Conservation (phyloP, 2,329 filamentous ascomycete genomes). For the Coleophoma crateriformis region DNA sequence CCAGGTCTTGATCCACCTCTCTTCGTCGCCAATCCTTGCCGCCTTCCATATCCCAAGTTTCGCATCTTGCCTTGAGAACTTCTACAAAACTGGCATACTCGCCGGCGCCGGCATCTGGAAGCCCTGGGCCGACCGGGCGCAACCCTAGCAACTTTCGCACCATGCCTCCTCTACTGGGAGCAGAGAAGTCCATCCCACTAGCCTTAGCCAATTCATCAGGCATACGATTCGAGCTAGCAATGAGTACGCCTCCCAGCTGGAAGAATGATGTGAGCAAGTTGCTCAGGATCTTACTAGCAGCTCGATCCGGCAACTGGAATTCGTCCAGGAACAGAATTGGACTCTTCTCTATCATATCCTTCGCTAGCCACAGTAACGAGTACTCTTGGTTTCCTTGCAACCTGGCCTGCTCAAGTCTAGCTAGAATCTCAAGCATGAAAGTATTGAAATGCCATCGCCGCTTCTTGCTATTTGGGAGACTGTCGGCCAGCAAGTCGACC, state of each 20-base stretch:
- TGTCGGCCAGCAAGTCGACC: slow-evolving; percentile 75
- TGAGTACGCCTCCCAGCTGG: slow-evolving; percentile 72
- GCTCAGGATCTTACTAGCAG: slow-evolving; percentile 72
- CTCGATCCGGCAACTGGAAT: slow-evolving; percentile 76
- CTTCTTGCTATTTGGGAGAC: slow-evolving; percentile 68
- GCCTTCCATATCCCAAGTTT: slow-evolving; percentile 81
- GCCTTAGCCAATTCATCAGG: slow-evolving; percentile 76
- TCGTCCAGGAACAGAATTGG: slow-evolving; percentile 79
- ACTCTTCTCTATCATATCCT: slow-evolving; percentile 67
- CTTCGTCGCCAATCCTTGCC: slow-evolving; percentile 64
- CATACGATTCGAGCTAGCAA: slow-evolving; percentile 79
- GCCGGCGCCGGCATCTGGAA: slow-evolving; percentile 49
- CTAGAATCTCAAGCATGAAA: slow-evolving; percentile 76
- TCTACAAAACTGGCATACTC: slow-evolving; percentile 75
- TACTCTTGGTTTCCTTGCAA: slow-evolving; percentile 42
- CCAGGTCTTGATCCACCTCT: slow-evolving; percentile 33
- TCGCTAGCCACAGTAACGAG: slow-evolving; percentile 67
- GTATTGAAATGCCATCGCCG: slow-evolving; percentile 78
- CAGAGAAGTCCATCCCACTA: slow-evolving; percentile 60
- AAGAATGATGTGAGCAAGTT: slow-evolving; percentile 77
- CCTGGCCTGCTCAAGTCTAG: slow-evolving; percentile 64
- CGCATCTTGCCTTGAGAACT: slow-evolving; percentile 70
- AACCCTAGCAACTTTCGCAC: slow-evolving; percentile 42
- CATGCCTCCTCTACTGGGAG: slow-evolving; percentile 45
- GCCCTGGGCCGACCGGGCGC: slow-evolving; percentile 23